These are phyloP conservation scores for Polygonum aviculare DNA, from an alignment of 148 eudicot genomes.

Conservation along the genomic window DNA sequence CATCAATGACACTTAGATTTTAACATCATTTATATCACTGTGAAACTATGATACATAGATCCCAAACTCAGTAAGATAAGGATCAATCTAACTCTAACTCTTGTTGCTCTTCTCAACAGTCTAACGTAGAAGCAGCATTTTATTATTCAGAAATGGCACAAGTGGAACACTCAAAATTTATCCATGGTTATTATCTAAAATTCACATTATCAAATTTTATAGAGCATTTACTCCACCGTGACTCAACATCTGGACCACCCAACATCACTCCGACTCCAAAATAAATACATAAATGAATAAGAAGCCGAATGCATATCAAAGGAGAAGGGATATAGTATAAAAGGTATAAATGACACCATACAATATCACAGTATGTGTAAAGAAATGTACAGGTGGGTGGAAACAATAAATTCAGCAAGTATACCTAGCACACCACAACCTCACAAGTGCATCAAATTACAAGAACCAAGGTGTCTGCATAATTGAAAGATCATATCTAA, in stretches of 20 bases:
- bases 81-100: not conserved
- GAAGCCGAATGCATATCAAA: not conserved
- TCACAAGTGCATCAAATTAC: not conserved
- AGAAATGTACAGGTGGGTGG: not conserved
- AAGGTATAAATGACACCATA: not conserved
- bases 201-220: not conserved
- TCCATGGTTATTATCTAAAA: not conserved
- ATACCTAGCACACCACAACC: not conserved
- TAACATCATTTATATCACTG: not conserved
- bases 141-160: not conserved
- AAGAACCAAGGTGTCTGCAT: not conserved
- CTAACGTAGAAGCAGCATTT: not conserved
- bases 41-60: not conserved
- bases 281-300: not conserved
- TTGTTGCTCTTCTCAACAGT: not conserved
- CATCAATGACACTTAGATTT: conserved; percentile 5
- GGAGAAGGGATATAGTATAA: not conserved
- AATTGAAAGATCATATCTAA: not conserved
- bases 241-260: not conserved
- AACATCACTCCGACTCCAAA: not conserved
- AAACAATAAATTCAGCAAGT: not conserved
- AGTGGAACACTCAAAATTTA: not conserved
- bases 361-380: too few species aligned
- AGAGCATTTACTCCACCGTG: not conserved
- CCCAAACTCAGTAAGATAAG: not conserved